These are phyloP conservation scores for Capsicum baccatum DNA, from an alignment of 257 asterid species.

Conservation along the genomic window DNA sequence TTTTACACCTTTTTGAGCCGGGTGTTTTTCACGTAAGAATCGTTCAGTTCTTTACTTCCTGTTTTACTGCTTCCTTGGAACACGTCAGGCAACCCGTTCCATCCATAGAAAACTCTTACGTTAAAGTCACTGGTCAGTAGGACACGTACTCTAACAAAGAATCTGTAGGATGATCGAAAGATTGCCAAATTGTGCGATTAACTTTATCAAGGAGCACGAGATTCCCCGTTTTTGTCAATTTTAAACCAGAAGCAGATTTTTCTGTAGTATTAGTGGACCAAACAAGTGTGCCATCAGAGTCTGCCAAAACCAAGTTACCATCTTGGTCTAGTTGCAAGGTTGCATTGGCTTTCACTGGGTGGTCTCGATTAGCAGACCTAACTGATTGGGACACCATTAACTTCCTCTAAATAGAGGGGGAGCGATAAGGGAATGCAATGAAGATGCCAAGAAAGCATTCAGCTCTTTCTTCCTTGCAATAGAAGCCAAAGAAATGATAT, in stretches of 20 bases:
- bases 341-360: slow-evolving; percentile 35
- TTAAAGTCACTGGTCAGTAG: no score
- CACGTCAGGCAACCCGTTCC: no score
- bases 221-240: slow-evolving; percentile 26
- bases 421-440: background rate
- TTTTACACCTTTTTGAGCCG: no score
- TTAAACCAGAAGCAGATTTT: slow-evolving; percentile 31
- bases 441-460: background rate
- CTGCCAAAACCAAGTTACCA: slow-evolving; percentile 36
- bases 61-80: no score
- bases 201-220: slow-evolving; percentile 24
- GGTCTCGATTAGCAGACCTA: slow-evolving; percentile 37
- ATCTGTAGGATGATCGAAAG: slow-evolving; percentile 36
- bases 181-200: slow-evolving; percentile 35
- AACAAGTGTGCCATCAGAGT: slow-evolving; percentile 30
- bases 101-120: no score
- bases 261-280: slow-evolving; percentile 38
- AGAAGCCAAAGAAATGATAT: background rate
- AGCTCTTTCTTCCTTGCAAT: background rate
- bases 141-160: background rate
- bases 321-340: slow-evolving; percentile 35
- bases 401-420: background rate
- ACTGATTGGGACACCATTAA: background rate
- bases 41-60: no score
- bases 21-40: no score